phyloP scores from a whole-genome alignment of 768 basidiomycete species.

The Tulasnella sp. region DNA sequence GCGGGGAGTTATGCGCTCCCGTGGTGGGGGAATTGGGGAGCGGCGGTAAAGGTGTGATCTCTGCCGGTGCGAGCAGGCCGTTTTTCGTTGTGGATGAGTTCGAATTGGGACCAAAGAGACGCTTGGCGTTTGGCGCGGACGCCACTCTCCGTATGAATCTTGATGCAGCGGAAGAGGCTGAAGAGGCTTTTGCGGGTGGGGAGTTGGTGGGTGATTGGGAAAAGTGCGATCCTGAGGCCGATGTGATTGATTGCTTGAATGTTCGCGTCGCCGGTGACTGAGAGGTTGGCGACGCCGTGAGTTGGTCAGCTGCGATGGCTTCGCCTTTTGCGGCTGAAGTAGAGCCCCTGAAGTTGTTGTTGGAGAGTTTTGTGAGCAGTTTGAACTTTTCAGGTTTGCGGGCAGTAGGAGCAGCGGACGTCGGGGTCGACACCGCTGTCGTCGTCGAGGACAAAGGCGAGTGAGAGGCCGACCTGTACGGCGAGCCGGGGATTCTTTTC shows the following conservation, averaged over 20 bases:
- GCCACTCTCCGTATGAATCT: slow-evolving; percentile 94
- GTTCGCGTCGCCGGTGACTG: not conserved
- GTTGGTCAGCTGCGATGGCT: slow-evolving; percentile 2
- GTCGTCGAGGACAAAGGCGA: slow-evolving; percentile 21
- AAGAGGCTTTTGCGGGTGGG: slow-evolving; percentile 16
- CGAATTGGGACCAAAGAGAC: slow-evolving; percentile 62
- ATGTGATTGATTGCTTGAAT: slow-evolving; percentile 4
- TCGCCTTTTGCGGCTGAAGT: not conserved
- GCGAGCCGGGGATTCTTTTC: slow-evolving; percentile 19
- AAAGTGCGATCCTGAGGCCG: slow-evolving; percentile 6
- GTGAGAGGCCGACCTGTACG: slow-evolving; percentile 23
- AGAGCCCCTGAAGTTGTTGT: slow-evolving; percentile 17
- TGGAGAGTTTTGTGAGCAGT: slow-evolving; percentile 20
- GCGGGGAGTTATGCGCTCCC: slow-evolving; percentile 38
- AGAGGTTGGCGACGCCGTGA: slow-evolving; percentile 9
- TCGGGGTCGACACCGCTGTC: slow-evolving; percentile 11
- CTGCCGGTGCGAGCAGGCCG: slow-evolving; percentile 69
- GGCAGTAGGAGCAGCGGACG: not conserved
- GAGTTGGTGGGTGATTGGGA: slow-evolving; percentile 21
- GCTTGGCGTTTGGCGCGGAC: slow-evolving; percentile 94
- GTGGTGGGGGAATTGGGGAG: slow-evolving; percentile 50
- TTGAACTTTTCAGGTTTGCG: slow-evolving; percentile 26
- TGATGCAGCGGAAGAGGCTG: slow-evolving; percentile 46
- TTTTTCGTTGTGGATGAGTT: slow-evolving; percentile 60
- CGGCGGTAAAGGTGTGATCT: slow-evolving; percentile 38